phyloP scores from a whole-genome alignment of 1,139 yeast species.

The Suhomyces guaymorum region DNA sequence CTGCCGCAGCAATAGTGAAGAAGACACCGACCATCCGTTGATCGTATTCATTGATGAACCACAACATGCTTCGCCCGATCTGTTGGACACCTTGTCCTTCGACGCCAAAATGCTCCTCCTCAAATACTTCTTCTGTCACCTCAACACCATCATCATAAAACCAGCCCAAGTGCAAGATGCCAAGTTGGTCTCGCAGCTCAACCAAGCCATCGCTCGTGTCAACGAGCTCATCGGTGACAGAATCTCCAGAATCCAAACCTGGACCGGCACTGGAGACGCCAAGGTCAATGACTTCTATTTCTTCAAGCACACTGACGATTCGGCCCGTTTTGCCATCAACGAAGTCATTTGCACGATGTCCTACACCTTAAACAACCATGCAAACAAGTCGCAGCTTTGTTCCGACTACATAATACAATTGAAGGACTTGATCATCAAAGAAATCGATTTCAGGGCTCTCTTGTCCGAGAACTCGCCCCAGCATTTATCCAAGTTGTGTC shows the following conservation, averaged over 20 bases:
- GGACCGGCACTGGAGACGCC: constrained; percentile 52
- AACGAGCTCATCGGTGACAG: constrained; percentile 35
- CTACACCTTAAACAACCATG: constrained; percentile 26
- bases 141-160: constrained; percentile 37
- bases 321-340: constrained; percentile 10
- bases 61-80: not conserved
- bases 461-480: constrained; percentile 26
- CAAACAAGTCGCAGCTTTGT: constrained; percentile 25
- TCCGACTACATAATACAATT: constrained; percentile 25
- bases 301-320: constrained; percentile 6
- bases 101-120: constrained; percentile 35
- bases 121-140: constrained; percentile 44
- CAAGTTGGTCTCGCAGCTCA: constrained; percentile 23
- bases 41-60: constrained; percentile 30
- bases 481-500: constrained; percentile 28
- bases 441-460: constrained; percentile 41
- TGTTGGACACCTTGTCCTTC: constrained; percentile 13
- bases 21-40: constrained; percentile 37
- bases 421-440: constrained; percentile 32
- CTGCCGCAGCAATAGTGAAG: constrained; percentile 36
- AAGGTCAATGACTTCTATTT: constrained; percentile 29
- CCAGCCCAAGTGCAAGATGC: constrained; percentile 21
- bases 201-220: constrained; percentile 31
- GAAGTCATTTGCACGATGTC: constrained; percentile 38
- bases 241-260: constrained; percentile 51